Evolutionary conservation across 2,329 filamentous ascomycete species (phyloP), one percentile per base, ranked within the genome.

Genomic region (Exophiala lecanii-corni): DNA sequence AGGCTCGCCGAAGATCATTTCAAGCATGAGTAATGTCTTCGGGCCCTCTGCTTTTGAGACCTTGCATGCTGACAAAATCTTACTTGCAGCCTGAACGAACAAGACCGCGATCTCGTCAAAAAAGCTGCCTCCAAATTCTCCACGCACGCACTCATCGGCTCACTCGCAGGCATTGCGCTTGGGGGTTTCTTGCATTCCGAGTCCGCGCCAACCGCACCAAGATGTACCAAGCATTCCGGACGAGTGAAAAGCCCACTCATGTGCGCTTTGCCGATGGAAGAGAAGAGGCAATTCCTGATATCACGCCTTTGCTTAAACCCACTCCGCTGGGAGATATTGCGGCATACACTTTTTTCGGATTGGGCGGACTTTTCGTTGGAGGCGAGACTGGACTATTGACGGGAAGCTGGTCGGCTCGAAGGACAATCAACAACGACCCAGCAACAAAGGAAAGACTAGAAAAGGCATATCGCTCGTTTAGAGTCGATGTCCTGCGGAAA

Each of bases 161-260:
- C 79, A 1, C 57, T 78, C 4, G 49, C 80, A 2, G 81, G 82
- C 3, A 59, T 85, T 2, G 75, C 74, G 0, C 65, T 85, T 0
- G 79, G 79, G 3, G 50, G 79, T 16, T 74, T 42, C 63, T 78
- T 12, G 80, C 80, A 2, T 72, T 73, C 51, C 69, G 79, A 7
- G 59, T 84, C 9, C 70, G 81, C 28, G 63, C 63, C 28, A 70
- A 74, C 47, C 73, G 81, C 34, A 62, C 67, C 21, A 67, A 71
- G n/a, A 73, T 82, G 60, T 84, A 82, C 66, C 70, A 72, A 32
- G 74, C 76, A 5, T 78, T 85, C 63, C 71, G 73, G 15, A 72
- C 79, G 0, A 64, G 71, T 39, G 78, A 84, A 57, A 78, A 75
- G 59, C 82, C 82, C 0, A 76, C 73, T 0, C 70, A 78, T 40